These are phyloP conservation scores for Fusarium palustre DNA, from an alignment of 2,329 filamentous ascomycete genomes.

Conservation along the genomic window DNA sequence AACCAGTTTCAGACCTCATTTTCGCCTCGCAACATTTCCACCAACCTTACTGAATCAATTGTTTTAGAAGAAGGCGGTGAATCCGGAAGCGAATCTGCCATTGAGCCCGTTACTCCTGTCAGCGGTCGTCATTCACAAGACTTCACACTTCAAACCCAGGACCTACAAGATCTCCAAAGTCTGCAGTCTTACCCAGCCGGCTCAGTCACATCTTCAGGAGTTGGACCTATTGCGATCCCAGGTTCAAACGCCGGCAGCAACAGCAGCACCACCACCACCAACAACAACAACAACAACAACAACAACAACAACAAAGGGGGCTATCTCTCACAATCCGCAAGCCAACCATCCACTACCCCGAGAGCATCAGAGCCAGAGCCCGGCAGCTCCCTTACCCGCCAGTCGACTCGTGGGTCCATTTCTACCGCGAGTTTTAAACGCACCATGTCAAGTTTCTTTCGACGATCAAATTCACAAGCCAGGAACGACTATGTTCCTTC, in stretches of 20 bases:
- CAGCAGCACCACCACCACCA: too few species aligned
- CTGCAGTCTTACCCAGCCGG: conserved; percentile 42
- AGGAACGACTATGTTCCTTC: conserved; percentile 39
- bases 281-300: conserved; percentile 23
- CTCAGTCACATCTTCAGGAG: conserved; percentile 39
- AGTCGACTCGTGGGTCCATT: conserved; percentile 58
- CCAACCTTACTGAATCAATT: conserved; percentile 65
- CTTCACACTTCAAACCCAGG: conserved; percentile 59
- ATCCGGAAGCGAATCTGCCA: conserved; percentile 68
- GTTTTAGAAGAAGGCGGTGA: conserved; percentile 67
- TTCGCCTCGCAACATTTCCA: conserved; percentile 61
- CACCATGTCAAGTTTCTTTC: conserved; percentile 64
- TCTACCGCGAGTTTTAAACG: conserved; percentile 60
- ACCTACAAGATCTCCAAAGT: conserved; percentile 51
- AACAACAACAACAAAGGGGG: conserved; percentile 20
- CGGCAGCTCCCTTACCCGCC: conserved; percentile 53
- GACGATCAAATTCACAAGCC: conserved; percentile 55
- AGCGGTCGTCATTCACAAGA: conserved; percentile 68
- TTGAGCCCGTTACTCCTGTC: conserved; percentile 72
- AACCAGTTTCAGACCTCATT: conserved; percentile 51
- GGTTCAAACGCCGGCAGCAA: conserved; percentile 24
- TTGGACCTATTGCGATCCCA: conserved; percentile 40
- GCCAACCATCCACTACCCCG: conserved; percentile 36
- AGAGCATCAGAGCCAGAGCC: conserved; percentile 44
- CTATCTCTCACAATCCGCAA: conserved; percentile 38